phyloP scores from a whole-genome alignment of 768 basidiomycete genomes.

The Sporobolomyces phaffii region DNA sequence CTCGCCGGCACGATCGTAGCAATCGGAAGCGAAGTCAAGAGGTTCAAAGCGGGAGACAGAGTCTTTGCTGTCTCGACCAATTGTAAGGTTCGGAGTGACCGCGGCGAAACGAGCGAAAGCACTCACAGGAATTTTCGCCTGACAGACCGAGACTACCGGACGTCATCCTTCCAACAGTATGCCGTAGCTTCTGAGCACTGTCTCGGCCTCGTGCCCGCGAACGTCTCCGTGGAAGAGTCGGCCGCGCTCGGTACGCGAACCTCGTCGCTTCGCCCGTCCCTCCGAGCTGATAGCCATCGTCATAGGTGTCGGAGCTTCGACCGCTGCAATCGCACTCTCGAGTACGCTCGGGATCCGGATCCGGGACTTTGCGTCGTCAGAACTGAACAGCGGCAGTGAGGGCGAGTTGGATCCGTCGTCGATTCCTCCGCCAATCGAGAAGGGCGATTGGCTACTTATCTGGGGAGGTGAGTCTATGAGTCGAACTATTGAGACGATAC shows the following conservation, averaged over 20 bases:
- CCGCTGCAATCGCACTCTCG: conserved; percentile 11
- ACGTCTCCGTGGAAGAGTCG: not conserved
- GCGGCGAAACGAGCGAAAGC: no score
- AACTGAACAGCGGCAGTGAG: not conserved
- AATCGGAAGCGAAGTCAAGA: not conserved
- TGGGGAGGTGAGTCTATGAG: conserved; percentile 16
- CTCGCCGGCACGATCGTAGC: conserved; percentile 13
- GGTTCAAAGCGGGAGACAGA: conserved; percentile 7
- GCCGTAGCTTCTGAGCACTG: conserved; percentile 15
- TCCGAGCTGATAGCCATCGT: no score
- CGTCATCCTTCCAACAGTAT: conserved; percentile 14
- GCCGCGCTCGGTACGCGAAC: conserved; percentile 14
- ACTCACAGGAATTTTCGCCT: no score
- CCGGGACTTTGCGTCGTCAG: conserved; percentile 2
- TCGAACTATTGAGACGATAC: not conserved
- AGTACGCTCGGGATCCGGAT: not conserved
- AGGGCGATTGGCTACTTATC: conserved; percentile 1
- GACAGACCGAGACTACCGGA: conserved; percentile 19
- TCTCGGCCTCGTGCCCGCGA: not conserved
- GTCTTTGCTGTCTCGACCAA: conserved; percentile 16
- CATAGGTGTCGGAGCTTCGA: conserved; percentile 15
- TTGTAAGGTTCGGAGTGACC: not conserved
- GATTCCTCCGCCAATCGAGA: not conserved
- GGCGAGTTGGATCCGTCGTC: not conserved
- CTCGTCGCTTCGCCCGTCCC: no score